These are phyloP conservation scores for Hypholoma fasciculare DNA, from an alignment of 768 basidiomycete species.

Conservation along the genomic window DNA sequence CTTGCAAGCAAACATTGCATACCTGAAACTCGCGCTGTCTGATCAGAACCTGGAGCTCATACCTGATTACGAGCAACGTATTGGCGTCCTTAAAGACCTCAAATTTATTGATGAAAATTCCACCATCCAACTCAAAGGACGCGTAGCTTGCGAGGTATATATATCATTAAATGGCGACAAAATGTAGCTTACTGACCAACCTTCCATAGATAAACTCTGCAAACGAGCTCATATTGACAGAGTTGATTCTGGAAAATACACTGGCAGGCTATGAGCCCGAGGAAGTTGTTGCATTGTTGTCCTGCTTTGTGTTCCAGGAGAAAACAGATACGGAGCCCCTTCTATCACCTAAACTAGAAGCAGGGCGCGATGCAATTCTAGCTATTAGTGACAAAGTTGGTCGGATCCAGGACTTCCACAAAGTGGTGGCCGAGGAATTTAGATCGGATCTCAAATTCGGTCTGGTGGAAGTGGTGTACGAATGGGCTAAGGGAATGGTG, in stretches of 20 bases:
- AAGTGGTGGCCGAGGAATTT: constrained; percentile 79
- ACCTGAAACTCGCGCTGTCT: constrained; percentile 83
- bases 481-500: constrained; percentile 99
- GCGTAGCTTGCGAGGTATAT: constrained; percentile 93
- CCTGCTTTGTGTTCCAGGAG: constrained; percentile 98
- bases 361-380: constrained; percentile 77
- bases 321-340: constrained; percentile 90
- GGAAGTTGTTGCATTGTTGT: constrained; percentile 94
- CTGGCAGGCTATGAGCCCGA: constrained; percentile 89
- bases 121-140: constrained; percentile 92
- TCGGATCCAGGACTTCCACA: constrained; percentile 75
- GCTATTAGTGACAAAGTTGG: constrained; percentile 79
- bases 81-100: constrained; percentile 86
- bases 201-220: constrained; percentile 87
- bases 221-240: constrained; percentile 95
- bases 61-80: constrained; percentile 95
- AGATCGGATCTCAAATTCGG: constrained; percentile 85
- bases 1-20: constrained; percentile 71
- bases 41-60: constrained; percentile 96
- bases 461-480: constrained; percentile 94
- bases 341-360: constrained; percentile 76
- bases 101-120: constrained; percentile 95
- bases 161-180: background rate
- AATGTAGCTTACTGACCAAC: background rate
- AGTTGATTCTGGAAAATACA: constrained; percentile 95